Conservation (phyloP, 2,329 filamentous ascomycete species). For the Aspergillus proliferans region DNA sequence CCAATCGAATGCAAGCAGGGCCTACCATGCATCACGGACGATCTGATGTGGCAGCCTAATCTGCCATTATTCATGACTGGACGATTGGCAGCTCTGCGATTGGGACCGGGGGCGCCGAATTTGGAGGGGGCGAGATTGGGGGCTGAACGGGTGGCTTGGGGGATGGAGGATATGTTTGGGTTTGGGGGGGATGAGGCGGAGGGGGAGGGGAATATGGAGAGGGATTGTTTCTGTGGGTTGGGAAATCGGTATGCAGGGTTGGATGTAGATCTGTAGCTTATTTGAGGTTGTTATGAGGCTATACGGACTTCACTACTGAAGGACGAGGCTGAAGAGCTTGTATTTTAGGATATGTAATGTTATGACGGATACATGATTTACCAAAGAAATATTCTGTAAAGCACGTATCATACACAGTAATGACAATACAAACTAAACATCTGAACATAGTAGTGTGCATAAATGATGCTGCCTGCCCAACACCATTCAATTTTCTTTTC, state of each 20-base stretch:
- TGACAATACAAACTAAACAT: no score
- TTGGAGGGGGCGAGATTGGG: constrained; percentile 66
- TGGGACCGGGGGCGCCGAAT: constrained; percentile 69
- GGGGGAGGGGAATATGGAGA: constrained; percentile 14
- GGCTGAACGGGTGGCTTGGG: constrained; percentile 68
- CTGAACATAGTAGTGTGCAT: no score
- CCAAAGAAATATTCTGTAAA: no score
- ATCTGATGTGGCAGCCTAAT: constrained; percentile 68
- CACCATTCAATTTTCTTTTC: no score
- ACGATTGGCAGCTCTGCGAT: constrained; percentile 57
- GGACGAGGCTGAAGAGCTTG: no score
- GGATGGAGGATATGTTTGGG: constrained; percentile 55
- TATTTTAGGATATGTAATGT: no score
- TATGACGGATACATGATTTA: no score
- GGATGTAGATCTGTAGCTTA: constrained; percentile 9
- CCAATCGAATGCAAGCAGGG: constrained; percentile 60
- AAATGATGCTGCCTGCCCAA: no score
- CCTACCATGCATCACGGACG: constrained; percentile 66
- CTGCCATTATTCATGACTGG: constrained; percentile 69
- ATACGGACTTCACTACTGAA: no score
- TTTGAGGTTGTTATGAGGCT: no score
- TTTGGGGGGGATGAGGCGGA: constrained; percentile 10
- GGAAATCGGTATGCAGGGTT: constrained; percentile 35
- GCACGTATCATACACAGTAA: no score
- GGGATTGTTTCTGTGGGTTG: constrained; percentile 35